Evolutionary conservation across 1,284 basidiomycete genomes (phyloP).

Genomic region (Chondrostereum purpureum): DNA sequence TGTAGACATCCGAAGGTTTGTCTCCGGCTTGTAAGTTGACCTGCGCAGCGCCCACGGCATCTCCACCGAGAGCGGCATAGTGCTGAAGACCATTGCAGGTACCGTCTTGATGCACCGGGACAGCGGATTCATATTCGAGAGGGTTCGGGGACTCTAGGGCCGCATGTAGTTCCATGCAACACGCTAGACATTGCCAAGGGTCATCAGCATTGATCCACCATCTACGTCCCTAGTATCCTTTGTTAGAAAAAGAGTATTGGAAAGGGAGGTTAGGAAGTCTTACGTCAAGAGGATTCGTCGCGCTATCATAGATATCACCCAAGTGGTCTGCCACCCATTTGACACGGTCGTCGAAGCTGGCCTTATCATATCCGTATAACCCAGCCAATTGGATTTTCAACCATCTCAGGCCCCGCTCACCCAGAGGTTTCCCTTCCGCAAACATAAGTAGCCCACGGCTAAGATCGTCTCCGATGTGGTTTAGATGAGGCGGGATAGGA

Average conservation of each 20-base stretch:
- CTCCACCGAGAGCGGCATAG: conserved; percentile 96
- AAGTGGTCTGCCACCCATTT: conserved; percentile 72
- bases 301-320: conserved; percentile 80
- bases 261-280: conserved; percentile 16
- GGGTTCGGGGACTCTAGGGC: conserved; percentile 79
- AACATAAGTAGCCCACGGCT: conserved; percentile 88
- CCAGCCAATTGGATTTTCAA: conserved; percentile 93
- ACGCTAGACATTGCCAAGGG: conserved; percentile 95
- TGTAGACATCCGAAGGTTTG: conserved; percentile 93
- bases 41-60: conserved; percentile 82
- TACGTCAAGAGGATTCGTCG: conserved; percentile 78
- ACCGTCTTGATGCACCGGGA: conserved; percentile 97
- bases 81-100: conserved; percentile 99
- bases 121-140: conserved; percentile 58
- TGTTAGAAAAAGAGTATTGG: not conserved
- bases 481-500: conserved; percentile 93
- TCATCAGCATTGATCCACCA: conserved; percentile 97
- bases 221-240: conserved; percentile 41
- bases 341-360: conserved; percentile 87
- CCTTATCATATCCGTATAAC: conserved; percentile 93
- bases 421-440: conserved; percentile 75
- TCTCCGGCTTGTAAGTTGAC: conserved; percentile 90
- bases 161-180: conserved; percentile 80
- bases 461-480: conserved; percentile 94
- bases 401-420: conserved; percentile 76